Evolutionary conservation across 2,329 filamentous ascomycete species (phyloP).

Genomic region (Phialemoniopsis sp.): DNA sequence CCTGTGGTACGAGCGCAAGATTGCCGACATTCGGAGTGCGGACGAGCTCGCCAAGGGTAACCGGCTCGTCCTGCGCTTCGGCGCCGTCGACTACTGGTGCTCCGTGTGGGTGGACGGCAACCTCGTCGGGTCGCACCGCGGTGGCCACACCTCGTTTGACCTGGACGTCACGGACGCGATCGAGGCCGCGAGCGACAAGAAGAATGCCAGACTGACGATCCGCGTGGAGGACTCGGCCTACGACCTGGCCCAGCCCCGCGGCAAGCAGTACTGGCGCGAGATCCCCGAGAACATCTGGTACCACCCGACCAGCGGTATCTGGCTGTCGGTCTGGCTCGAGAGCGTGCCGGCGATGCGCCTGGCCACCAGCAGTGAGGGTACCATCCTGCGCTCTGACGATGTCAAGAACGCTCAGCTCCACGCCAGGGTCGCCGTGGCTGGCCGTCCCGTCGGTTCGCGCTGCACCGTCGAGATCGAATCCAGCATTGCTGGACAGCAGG

Average conservation of each 20-base stretch:
- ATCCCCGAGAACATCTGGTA: conserved; percentile 59
- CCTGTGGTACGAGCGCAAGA: conserved; percentile 58
- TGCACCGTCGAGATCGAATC: conserved; percentile 50
- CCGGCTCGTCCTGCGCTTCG: conserved; percentile 48
- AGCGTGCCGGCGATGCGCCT: conserved; percentile 47
- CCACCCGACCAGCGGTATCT: conserved; percentile 52
- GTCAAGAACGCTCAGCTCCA: conserved; percentile 47
- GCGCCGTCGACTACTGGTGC: conserved; percentile 59
- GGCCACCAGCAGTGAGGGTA: conserved; percentile 53
- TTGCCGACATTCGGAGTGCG: conserved; percentile 43
- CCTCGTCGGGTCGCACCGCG: conserved; percentile 49
- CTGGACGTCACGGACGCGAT: conserved; percentile 53
- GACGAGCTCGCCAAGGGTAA: conserved; percentile 31
- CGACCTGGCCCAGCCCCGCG: conserved; percentile 60
- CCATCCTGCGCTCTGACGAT: conserved; percentile 50
- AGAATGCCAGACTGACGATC: conserved; percentile 40
- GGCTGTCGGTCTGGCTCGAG: conserved; percentile 55
- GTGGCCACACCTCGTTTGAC: conserved; percentile 55
- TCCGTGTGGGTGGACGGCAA: conserved; percentile 51
- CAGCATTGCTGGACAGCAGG: conserved; percentile 39
- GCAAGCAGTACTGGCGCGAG: conserved; percentile 64
- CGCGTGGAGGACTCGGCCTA: conserved; percentile 61
- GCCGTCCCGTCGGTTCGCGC: conserved; percentile 38
- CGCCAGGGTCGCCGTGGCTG: conserved; percentile 43
- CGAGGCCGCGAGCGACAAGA: conserved; percentile 14